Base-by-base conservation (phyloP, 345 rosid species). In the Eucalyptus regnans region DNA sequence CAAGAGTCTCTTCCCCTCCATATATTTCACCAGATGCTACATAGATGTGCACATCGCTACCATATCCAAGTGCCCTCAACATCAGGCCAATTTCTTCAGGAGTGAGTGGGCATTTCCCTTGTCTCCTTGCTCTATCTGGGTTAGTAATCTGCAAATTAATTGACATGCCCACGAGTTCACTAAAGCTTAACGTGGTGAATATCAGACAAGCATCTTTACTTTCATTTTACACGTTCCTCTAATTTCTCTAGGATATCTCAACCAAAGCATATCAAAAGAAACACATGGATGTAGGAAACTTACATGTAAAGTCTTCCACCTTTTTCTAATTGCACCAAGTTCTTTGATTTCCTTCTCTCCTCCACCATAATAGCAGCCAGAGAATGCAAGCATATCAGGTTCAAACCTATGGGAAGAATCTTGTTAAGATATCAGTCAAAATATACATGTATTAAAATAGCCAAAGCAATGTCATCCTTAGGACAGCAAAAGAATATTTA, bases 281-380 rank as follows among this genome's bases (percentile, higher is more conserved):
- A 33, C 1, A 13, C 83, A 66, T 44, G 89, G 60, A 87, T 87
- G n/a, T 68, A 68, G 22, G 27, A 68, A 43, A 48, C 98, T 89
- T 92, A 98, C 99, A 94, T 96, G 99, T 93, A 97, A 93, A 89
- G 97, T 97, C 91, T 98, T 98, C 99, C 99, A 98, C 93, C 99
- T 95, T 93, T 91, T 97, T 64, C 99, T 92, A 91, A 98, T 97
- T 15, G 97, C 93, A 90, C 96, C 97, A 41, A 98, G 90, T 87
- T 96, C 99, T 91, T 90, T 94, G 83, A 91, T 95, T 93, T 98
- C 99, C 93, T 92, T 93, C 64, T 97, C 99, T 89, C 99, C 99
- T 87, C 99, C 99, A 50, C 99, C 99, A 52, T 98, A 98, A 92
- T 98, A 94, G 90, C 99, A 98, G 87, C 99, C 99, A 17, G 99